These are phyloP conservation scores for Truncatella angustata DNA, from an alignment of 2,329 filamentous ascomycete species.

Conservation along the genomic window DNA sequence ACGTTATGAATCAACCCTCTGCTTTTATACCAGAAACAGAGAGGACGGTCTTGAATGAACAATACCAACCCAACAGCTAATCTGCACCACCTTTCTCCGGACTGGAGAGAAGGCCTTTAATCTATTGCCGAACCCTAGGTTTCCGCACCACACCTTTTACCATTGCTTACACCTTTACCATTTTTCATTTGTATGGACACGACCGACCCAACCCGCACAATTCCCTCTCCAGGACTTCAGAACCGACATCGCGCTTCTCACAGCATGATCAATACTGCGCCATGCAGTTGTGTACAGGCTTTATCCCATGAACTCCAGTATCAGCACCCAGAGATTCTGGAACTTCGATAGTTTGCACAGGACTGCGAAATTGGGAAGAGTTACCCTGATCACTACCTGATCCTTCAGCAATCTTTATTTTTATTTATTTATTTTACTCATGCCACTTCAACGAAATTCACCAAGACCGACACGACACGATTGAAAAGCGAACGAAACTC, in stretches of 20 bases:
- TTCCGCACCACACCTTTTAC: not conserved
- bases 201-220: not conserved
- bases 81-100: not conserved
- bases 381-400: too few relatives aligned
- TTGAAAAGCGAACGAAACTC: slow-evolving; percentile 6
- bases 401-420: not conserved
- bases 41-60: slow-evolving; percentile 8
- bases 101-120: not conserved
- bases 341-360: too few relatives aligned
- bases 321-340: too few relatives aligned
- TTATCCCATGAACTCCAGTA: too few relatives aligned
- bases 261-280: not conserved
- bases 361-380: too few relatives aligned
- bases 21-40: not conserved
- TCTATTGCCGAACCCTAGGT: slow-evolving; percentile 1
- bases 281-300: too few relatives aligned
- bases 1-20: slow-evolving; percentile 11
- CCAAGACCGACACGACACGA: slow-evolving; percentile 7
- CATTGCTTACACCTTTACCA: not conserved
- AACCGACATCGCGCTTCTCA: not conserved
- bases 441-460: not conserved
- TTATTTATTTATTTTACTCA: not conserved
- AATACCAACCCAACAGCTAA: slow-evolving; percentile 9
- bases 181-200: not conserved
- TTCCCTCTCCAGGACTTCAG: not conserved